These are phyloP conservation scores for Sugiyamaella grinbergsii DNA, from an alignment of 1,139 yeast species.

Conservation along the genomic window DNA sequence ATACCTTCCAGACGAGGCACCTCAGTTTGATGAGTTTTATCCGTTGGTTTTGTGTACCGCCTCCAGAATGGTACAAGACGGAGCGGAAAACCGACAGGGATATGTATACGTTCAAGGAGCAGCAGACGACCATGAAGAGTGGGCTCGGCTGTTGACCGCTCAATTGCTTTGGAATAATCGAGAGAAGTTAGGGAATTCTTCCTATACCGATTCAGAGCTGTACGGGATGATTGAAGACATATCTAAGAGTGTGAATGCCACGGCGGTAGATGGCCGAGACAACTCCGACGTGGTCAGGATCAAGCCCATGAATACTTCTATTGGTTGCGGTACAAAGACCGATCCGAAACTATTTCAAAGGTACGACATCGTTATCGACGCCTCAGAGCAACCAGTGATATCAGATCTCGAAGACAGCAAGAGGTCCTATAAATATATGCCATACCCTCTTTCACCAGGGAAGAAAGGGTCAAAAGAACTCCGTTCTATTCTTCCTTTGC, in stretches of 20 bases:
- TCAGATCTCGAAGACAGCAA: neutral
- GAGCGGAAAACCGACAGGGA: constrained; percentile 49
- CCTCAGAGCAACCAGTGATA: constrained; percentile 5
- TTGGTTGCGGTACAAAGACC: constrained; percentile 18
- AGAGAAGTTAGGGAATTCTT: constrained; percentile 42
- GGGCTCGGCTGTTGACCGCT: constrained; percentile 66
- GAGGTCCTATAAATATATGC: constrained; percentile 15
- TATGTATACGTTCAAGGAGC: constrained; percentile 82
- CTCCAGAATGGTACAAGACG: constrained; percentile 61
- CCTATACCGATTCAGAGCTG: constrained; percentile 47
- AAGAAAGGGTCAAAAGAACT: constrained; percentile 67
- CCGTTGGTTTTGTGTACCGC: constrained; percentile 64
- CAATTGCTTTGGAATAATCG: constrained; percentile 57
- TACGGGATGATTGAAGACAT: constrained; percentile 34
- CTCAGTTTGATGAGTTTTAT: constrained; percentile 40
- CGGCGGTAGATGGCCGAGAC: neutral
- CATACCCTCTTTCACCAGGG: constrained; percentile 46
- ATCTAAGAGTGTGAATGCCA: neutral
- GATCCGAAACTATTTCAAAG: constrained; percentile 5
- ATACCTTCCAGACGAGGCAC: constrained; percentile 39
- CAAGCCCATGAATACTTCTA: constrained; percentile 28
- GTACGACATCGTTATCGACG: constrained; percentile 25
- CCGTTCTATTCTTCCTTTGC: constrained; percentile 48
- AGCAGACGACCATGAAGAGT: constrained; percentile 89
- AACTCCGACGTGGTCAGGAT: constrained; percentile 16